Evolutionary conservation across 2,329 filamentous ascomycete species (phyloP), one percentile per base, ranked within the genome.

Genomic region (Colletotrichum spaethianum): DNA sequence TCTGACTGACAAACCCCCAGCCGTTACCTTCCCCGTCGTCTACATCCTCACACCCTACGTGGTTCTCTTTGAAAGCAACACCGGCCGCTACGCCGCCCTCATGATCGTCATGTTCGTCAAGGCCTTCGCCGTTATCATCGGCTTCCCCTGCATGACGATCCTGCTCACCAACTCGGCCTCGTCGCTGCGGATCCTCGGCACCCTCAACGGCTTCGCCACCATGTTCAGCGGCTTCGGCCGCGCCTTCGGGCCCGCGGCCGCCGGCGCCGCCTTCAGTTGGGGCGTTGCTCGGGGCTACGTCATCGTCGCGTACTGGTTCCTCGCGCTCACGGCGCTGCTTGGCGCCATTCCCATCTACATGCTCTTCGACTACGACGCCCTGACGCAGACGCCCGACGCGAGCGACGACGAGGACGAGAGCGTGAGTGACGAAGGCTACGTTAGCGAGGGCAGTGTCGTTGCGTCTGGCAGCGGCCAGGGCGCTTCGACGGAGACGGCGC

Each of bases 171-270:
- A 98, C 81, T 93, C 94, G 20, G 93, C 95, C 0, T 94, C 95
- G 0, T 95, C 93, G 9, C 93, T 93, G 67, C 89, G 94, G 61
- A 93, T 97, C 1, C 90, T 98, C 1, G 96, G 96, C 3, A 95
- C 93, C 0, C 93, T 98, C 67, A 98, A 98, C 78, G 96, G 96
- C 3, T 91, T 98, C 73, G 95, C 94, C 0, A 98, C 95, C 0
- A 93, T 92, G 67, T 90, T 95, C 42, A 93, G 92, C 74, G 95
- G 94, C 0, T 81, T 98, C 6, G 96, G 95, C 1, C 86, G 95
- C 60, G 95, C 94, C 0, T 78, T 88, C 0, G 96, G 96, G 0
- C 96, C 96, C 0, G 93, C 93, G 0, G 81, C 93, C 42, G 88
- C 91, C 0, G 96, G 96, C 0, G 83, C 86, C 1, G 86, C 91